A percentile compares a stretch with the other conserved stretches of the same genome.
Evolutionary conservation across 345 rosid genomes (phyloP).

Genomic region (Lepidium sativum): DNA sequence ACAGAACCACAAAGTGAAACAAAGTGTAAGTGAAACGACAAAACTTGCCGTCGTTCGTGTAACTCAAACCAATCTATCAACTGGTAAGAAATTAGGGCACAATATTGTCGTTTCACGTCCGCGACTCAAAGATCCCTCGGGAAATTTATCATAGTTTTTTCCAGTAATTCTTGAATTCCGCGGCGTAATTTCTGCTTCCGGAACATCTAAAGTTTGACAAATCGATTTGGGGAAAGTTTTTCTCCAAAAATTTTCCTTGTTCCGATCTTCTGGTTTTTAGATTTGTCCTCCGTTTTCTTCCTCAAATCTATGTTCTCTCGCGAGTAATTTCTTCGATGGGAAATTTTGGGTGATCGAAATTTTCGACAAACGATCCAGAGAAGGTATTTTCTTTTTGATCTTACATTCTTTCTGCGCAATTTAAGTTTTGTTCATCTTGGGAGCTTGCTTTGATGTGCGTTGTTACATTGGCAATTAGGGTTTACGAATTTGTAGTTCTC

Average conservation of each 20-base stretch:
- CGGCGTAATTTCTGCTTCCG: not conserved
- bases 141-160: conserved; percentile 18
- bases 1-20: conserved; percentile 17
- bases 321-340: conserved; percentile 12
- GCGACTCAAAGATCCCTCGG: conserved; percentile 28
- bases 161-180: conserved; percentile 1
- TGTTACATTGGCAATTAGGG: conserved; percentile 14
- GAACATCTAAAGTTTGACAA: conserved; percentile 4
- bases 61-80: conserved; percentile 28
- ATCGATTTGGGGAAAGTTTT: not conserved
- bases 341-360: not conserved
- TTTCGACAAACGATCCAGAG: not conserved
- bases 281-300: not conserved
- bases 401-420: not conserved
- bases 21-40: conserved; percentile 12
- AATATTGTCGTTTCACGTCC: conserved; percentile 27
- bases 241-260: not conserved
- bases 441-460: not conserved
- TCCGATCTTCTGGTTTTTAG: not conserved
- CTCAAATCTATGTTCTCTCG: conserved; percentile 16
- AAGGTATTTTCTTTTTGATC: conserved; percentile 6
- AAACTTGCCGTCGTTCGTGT: conserved; percentile 21
- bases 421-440: conserved; percentile 19
- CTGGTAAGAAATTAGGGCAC: conserved; percentile 30
- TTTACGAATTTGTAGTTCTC: no score